A percentile compares a stretch with the other conserved stretches of the same genome.
These are phyloP conservation scores for Linnemannia elongata DNA, from an alignment of 192 early-diverging fungal species.

Conservation along the genomic window DNA sequence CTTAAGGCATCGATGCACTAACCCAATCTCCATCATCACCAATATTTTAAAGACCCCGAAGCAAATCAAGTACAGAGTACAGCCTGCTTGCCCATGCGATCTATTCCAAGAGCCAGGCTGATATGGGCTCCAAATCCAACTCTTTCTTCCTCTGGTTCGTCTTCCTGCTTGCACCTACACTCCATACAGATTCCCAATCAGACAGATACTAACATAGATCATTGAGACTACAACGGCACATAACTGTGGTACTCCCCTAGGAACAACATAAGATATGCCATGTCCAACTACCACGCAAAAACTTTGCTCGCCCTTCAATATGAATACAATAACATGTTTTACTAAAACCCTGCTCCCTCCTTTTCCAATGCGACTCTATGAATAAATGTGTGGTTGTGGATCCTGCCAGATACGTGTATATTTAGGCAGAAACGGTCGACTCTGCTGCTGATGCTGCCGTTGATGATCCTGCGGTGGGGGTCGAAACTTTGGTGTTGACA, in stretches of 20 bases:
- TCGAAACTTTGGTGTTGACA: constrained; percentile 41
- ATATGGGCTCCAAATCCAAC: neutral
- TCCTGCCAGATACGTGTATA: neutral
- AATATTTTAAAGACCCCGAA: neutral
- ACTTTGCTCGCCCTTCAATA: neutral
- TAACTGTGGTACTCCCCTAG: too few relatives aligned
- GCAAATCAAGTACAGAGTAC: neutral
- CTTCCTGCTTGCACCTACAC: neutral
- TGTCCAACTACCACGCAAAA: neutral
- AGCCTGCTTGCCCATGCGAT: neutral
- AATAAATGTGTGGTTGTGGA: neutral
- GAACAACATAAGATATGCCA: neutral
- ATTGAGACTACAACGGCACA: neutral
- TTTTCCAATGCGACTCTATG: constrained; percentile 6
- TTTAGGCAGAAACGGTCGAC: constrained; percentile 17
- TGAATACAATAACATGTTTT: constrained; percentile 2
- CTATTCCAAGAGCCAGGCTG: neutral
- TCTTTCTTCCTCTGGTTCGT: neutral
- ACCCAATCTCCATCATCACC: neutral
- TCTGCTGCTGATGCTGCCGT: constrained; percentile 20
- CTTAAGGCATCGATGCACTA: neutral
- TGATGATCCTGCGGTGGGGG: constrained; percentile 5
- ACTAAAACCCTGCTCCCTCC: neutral
- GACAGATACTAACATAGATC: neutral
- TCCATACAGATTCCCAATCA: too few relatives aligned